Base-by-base conservation (phyloP, 371 early-diverging fungal genomes). In the Batrachochytrium dendrobatidis region DNA sequence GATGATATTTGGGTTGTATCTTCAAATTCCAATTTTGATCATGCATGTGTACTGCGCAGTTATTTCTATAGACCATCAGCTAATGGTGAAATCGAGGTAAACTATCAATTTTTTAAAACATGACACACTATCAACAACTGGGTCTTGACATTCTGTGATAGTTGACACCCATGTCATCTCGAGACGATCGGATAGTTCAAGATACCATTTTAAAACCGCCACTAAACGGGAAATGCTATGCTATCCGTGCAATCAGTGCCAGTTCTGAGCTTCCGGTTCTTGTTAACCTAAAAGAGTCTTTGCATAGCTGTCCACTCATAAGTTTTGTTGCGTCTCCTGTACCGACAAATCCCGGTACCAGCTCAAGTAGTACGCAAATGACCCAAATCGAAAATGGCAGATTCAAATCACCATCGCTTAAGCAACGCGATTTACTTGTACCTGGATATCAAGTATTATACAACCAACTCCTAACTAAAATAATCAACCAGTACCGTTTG, bases 241-340 rank as follows among this genome's bases (percentile, higher is more conserved):
- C 86, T 0, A 67, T 90, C 24, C 79, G 87, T 4, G 78, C 81
- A 0, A 67, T 85, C 28, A 80, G 84, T 33, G 83, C 84, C 17
- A 82, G 79, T 59, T 77, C 81, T 4, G 91, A 90, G 55, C 81
- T 86, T 57, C 75, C 88, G 70, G 86, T 88, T 87, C 60, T 87
- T 22, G 83, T 72, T 70, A 76, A 58, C 58, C 34, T 71, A 2
- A 34, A 45, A 12, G 56, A 61, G 24, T 20, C 43, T 25, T 8
- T 56, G 8, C 26, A 8, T 3, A n/a, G 28, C 31, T 35, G 34
- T 15, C 48, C 39, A 2, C 26, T 64, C 17, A 22, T 61, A 15
- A 55, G 62, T 24, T 20, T 55, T 45, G 53, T n/a, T 55, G 15
- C 35, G 58, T 12, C 17, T 58, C 64, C 18, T 62, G 65, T 3